These are phyloP conservation scores for Fusarium dlaminii DNA, from an alignment of 2,329 filamentous ascomycete genomes.

Conservation along the genomic window DNA sequence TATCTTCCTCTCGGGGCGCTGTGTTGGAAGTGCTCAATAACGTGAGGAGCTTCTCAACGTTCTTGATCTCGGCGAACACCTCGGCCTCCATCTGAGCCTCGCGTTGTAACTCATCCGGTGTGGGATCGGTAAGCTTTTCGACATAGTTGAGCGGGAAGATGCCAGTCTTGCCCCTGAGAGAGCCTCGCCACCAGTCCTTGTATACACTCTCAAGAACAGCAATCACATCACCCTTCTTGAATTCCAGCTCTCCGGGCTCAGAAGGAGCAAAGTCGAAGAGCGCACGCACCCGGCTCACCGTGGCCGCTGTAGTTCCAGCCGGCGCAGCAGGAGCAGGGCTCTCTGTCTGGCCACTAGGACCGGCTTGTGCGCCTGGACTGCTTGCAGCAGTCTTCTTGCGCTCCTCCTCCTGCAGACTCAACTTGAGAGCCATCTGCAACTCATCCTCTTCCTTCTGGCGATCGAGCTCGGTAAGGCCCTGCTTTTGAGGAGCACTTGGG, in stretches of 20 bases:
- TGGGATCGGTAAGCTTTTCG: slow-evolving; percentile 95
- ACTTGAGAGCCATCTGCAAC: slow-evolving; percentile 91
- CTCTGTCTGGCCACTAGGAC: slow-evolving; percentile 53
- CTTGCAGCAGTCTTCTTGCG: slow-evolving; percentile 61
- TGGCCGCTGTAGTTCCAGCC: slow-evolving; percentile 92
- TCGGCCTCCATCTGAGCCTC: slow-evolving; percentile 94
- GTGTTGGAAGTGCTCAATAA: slow-evolving; percentile 88
- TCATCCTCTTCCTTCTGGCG: slow-evolving; percentile 97
- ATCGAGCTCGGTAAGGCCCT: slow-evolving; percentile 87
- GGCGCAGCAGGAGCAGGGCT: slow-evolving; percentile 65
- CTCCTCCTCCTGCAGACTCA: slow-evolving; percentile 90
- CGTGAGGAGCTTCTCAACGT: slow-evolving; percentile 78
- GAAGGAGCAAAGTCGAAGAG: slow-evolving; percentile 95
- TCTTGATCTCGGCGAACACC: slow-evolving; percentile 72
- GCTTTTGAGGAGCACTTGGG: slow-evolving; percentile 93
- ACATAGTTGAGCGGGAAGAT: slow-evolving; percentile 99
- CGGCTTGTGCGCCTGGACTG: slow-evolving; percentile 45
- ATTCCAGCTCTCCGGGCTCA: slow-evolving; percentile 93
- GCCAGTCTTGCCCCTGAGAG: slow-evolving; percentile 90
- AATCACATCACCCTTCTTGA: slow-evolving; percentile 96
- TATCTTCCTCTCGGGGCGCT: slow-evolving; percentile 85
- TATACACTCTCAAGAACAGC: slow-evolving; percentile 97
- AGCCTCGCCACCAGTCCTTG: slow-evolving; percentile 99
- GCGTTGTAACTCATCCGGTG: slow-evolving; percentile 89
- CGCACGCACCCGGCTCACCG: slow-evolving; percentile 91